Evolutionary conservation across 73 alveolate genomes (phyloP).

Genomic region (Paramecium sexaurelia): DNA sequence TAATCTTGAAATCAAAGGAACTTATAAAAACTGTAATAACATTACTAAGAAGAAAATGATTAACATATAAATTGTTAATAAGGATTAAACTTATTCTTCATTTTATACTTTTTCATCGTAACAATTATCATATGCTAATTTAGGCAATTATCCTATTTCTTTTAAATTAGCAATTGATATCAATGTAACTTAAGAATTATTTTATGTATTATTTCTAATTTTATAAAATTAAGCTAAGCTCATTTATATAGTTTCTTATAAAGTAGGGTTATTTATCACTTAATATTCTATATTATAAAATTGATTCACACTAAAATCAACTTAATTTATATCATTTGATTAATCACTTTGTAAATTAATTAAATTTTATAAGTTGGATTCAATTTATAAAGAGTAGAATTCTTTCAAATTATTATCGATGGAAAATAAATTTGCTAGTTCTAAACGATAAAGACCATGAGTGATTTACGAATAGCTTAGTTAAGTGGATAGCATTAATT

Average conservation of each 20-base stretch:
- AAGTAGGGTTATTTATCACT: neutral
- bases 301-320: neutral
- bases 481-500: constrained; percentile 9
- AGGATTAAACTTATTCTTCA: neutral
- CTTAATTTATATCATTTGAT: neutral
- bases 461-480: constrained; percentile 17
- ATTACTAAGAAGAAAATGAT: neutral
- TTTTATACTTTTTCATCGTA: neutral
- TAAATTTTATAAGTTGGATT: neutral
- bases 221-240: constrained; percentile 28
- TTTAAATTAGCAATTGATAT: neutral
- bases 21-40: neutral
- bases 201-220: neutral
- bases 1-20: constrained; percentile 1
- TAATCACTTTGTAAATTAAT: neutral
- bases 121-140: constrained; percentile 20
- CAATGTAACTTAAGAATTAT: neutral
- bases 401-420: neutral
- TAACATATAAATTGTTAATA: neutral
- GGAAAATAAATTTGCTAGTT: neutral
- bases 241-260: neutral
- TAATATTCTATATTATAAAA: neutral
- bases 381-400: neutral
- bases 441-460: constrained; percentile 6
- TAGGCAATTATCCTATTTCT: constrained; percentile 21